phyloP scores from a whole-genome alignment of 345 rosid species.

The Eucalyptus brandiana region DNA sequence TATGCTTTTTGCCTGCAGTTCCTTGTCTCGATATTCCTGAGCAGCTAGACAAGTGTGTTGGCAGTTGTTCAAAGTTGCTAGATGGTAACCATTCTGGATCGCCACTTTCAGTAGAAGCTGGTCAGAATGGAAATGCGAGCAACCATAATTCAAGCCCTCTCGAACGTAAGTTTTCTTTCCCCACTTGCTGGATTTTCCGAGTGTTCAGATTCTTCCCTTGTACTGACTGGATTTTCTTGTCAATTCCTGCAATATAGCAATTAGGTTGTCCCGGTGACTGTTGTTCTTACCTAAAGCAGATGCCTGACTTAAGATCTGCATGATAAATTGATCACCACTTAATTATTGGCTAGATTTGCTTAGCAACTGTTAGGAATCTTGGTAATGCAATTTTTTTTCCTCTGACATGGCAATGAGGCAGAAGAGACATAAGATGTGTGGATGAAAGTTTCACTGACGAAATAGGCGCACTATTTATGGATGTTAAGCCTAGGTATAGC shows the following conservation, averaged over 20 bases:
- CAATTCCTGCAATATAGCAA: background rate
- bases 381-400: background rate
- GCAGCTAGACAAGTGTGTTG: constrained; percentile 47
- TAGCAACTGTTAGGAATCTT: background rate
- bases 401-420: background rate
- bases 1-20: constrained; percentile 81
- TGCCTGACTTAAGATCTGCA: background rate
- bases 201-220: background rate
- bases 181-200: background rate
- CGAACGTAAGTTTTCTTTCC: constrained; percentile 39
- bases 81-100: constrained; percentile 68
- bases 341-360: background rate
- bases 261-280: background rate
- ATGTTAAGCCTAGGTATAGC: background rate
- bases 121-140: constrained; percentile 50
- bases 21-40: constrained; percentile 79
- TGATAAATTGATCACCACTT: background rate
- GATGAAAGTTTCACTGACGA: background rate
- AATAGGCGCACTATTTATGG: background rate
- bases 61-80: constrained; percentile 55
- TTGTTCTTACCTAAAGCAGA: background rate
- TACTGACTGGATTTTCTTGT: background rate
- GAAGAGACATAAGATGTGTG: background rate
- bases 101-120: constrained; percentile 71
- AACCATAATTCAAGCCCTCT: constrained; percentile 63